Base-by-base conservation (phyloP, 345 rosid species). In the Eucalyptus erythrocorys region DNA sequence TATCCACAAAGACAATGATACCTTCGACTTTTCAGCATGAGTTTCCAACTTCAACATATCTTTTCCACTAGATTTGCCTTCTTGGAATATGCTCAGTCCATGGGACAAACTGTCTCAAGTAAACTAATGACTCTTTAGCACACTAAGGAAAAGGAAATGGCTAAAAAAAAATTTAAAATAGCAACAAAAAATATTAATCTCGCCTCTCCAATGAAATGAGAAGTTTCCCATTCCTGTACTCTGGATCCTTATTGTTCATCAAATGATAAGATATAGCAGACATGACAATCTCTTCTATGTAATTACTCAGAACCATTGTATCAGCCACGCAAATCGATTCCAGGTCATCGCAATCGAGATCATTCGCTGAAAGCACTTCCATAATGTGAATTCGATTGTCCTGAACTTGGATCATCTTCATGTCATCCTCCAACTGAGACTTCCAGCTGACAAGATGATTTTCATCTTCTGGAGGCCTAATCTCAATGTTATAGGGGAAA, bases 211-310 rank as follows among this genome's bases (percentile, higher is more conserved):
- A 94, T 86, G 98, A 97, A 66, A 97, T 95, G 55, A 97, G 82
- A 14, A 98, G 98, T 87, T 96, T 98, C 88, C 98, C 99, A 30
- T 96, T 96, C 89, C 99, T 91, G 88, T 97, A 98, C 48, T 94
- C 96, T 5, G 95, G 95, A 91, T 95, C 91, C 90, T 95, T 95
- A 87, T 91, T 96, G 86, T 95, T 96, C 98, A 97, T 97, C 71
- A 98, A 91, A 92, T 98, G 98, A 93, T 95, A 94, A 10, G 98
- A 97, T 86, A 98, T 91, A 21, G 99, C 99, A 51, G 99, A 97
- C 30, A 97, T 92, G 88, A 98, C 97, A 87, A 96, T 93, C 95
- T 98, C 99, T 92, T 97, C 98, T 32, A 97, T 95, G 92, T 96
- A 95, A 89, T 93, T 94, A 89, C 99, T 92, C 37, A 98, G 94